Base-by-base conservation (phyloP, 129 eudicot species). In the Arctium minus region DNA sequence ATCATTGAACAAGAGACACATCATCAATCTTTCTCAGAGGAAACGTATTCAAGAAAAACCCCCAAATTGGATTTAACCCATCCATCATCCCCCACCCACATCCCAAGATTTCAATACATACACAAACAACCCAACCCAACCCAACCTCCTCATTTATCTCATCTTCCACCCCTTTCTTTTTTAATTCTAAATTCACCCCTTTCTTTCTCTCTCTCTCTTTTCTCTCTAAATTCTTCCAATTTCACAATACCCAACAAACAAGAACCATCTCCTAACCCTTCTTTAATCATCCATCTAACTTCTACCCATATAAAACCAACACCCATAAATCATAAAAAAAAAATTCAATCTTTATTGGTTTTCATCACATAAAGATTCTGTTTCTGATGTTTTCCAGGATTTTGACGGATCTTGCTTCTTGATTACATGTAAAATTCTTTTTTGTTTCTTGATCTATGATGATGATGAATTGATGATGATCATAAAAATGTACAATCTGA, bases 391-490 rank as follows among this genome's bases (percentile, higher is more conserved):
- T 79, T 22, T 67, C 36, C 65, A 81, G 86, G 83, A 79, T 81
- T 83, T 89, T 87, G 85, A 82, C 80, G 86, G 86, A 88, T 92
- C 87, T 80, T 86, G 48, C 75, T 79, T 65, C 77, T 81, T 79
- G 81, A 77, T 82, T n/a, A 72, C 91, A 88, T 89, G 94, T 88
- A 83, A 22, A 22, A 88, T 84, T 33, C 6, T 22, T 84, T 84
- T 80, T 82, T 70, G 50, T 80, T 86, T 33, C 76, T 80, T 84
- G 95, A 90, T 94, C 88, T 77, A 64, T 90, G 81, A 86, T 79
- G 22, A 86, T 92, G 84, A 85, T 67, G 27, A 22, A 22, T 22
- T 90, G 81, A 86, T 79, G 22, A 86, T 92, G 84, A 85, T 67
- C 27, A 22, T 22, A 22, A 33, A 70, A 92, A 89, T 89, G 94